These are phyloP conservation scores for Eragrostis nindensis DNA, from an alignment of 176 grass and related monocot genomes.

Conservation along the genomic window DNA sequence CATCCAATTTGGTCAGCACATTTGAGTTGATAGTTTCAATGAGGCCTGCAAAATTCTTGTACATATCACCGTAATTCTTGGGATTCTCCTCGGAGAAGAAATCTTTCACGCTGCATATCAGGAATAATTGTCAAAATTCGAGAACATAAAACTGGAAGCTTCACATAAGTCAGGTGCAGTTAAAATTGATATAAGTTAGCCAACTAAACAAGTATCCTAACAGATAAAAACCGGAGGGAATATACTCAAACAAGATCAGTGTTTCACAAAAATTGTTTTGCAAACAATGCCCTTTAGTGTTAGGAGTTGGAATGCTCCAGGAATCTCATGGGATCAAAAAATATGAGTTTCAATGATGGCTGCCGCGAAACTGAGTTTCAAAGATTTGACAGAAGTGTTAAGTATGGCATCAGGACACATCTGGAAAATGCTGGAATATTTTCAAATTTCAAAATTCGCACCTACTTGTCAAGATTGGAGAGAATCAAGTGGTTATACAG, in stretches of 20 bases:
- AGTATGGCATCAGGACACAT: background rate
- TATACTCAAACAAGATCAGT: background rate
- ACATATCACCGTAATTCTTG: slow-evolving; percentile 80
- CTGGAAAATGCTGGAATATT: background rate
- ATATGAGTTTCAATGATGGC: background rate
- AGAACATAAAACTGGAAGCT: slow-evolving; percentile 21
- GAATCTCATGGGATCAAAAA: background rate
- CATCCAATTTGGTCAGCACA: slow-evolving; percentile 67
- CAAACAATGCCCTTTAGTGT: background rate
- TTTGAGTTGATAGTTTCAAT: slow-evolving; percentile 62
- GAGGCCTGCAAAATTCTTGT: slow-evolving; percentile 86
- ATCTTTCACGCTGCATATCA: slow-evolving; percentile 71
- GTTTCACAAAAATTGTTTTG: background rate
- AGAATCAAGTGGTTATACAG: background rate
- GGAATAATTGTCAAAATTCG: slow-evolving; percentile 26
- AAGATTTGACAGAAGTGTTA: background rate
- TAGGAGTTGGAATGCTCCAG: background rate
- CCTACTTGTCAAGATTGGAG: background rate
- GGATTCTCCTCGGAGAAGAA: slow-evolving; percentile 56
- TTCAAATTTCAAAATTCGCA: background rate
- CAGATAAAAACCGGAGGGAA: background rate
- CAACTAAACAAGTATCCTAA: background rate
- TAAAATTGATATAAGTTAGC: background rate
- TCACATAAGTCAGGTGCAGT: slow-evolving; percentile 7
- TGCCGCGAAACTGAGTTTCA: background rate